Conservation (phyloP, 2,329 filamentous ascomycete genomes). For the Dactylellina drechsleri region DNA sequence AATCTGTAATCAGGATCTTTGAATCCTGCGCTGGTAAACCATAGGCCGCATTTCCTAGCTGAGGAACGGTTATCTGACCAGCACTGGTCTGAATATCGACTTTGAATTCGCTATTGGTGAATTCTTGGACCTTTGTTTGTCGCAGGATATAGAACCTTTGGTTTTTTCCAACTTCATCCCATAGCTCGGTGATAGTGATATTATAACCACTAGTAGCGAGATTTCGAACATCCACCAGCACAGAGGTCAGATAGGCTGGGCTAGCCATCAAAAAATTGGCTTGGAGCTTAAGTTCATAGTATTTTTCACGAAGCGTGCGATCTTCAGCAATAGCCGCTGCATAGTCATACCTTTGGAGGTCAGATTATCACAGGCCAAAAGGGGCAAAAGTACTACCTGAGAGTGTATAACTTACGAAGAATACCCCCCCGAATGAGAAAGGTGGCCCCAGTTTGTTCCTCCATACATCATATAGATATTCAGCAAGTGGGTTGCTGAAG, state of each 20-base stretch:
- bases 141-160: conserved; percentile 52
- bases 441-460: conserved; percentile 84
- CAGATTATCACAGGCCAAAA: background rate
- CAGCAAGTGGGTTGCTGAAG: conserved; percentile 73
- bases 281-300: conserved; percentile 79
- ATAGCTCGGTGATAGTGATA: conserved; percentile 49
- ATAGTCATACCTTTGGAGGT: conserved; percentile 67
- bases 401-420: conserved; percentile 33
- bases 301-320: conserved; percentile 78
- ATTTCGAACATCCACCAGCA: conserved; percentile 60
- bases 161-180: conserved; percentile 56
- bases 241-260: conserved; percentile 73
- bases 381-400: background rate
- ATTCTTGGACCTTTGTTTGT: conserved; percentile 53
- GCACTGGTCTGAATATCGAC: conserved; percentile 57
- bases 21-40: conserved; percentile 61
- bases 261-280: conserved; percentile 79
- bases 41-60: conserved; percentile 68
- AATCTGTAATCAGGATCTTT: conserved; percentile 73
- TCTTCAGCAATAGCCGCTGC: conserved; percentile 75
- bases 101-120: conserved; percentile 57
- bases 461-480: conserved; percentile 83
- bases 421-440: conserved; percentile 53
- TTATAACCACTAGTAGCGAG: conserved; percentile 39
- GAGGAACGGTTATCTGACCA: conserved; percentile 65